Percentiles rank a stretch among this genome's conserved stretches.
Conservation (phyloP, 139 green algal genomes). For the Spirogloea muscicola region DNA sequence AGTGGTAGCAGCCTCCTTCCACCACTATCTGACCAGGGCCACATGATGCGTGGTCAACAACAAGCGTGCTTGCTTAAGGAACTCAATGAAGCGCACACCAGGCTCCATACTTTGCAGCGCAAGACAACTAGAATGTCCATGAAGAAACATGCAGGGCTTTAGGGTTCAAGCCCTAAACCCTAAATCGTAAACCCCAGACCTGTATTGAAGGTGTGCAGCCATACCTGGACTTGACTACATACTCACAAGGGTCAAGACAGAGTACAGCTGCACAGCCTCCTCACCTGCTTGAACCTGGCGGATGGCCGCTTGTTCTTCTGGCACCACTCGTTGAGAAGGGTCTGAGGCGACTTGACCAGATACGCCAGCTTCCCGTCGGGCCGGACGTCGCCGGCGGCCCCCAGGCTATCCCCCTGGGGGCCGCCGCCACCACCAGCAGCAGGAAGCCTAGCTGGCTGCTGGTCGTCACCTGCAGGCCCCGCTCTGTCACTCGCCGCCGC, state of each 20-base stretch:
- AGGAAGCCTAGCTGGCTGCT: not conserved
- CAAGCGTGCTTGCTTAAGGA: not conserved
- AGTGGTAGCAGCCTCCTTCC: constrained; percentile 41
- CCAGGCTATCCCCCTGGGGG: not conserved
- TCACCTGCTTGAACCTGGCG: constrained; percentile 44
- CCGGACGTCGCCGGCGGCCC: too few relatives aligned
- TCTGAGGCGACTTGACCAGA: constrained; percentile 46
- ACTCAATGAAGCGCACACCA: constrained; percentile 4
- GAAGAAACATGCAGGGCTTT: not conserved
- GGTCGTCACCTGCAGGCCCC: not conserved
- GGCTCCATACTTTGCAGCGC: not conserved
- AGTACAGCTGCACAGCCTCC: not conserved
- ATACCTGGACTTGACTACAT: not conserved
- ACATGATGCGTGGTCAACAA: too few relatives aligned
- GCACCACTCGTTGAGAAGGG: constrained; percentile 47
- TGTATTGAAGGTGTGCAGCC: not conserved
- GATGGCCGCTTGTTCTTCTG: constrained; percentile 47
- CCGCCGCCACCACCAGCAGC: not conserved
- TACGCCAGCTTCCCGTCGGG: constrained; percentile 18
- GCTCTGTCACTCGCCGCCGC: not conserved
- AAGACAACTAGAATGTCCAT: not conserved
- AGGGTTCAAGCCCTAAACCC: not conserved
- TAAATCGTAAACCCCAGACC: not conserved
- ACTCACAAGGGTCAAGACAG: constrained; percentile 2
- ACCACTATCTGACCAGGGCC: constrained; percentile 32